phyloP scores from a whole-genome alignment of 2,329 filamentous ascomycete genomes.

The Epichloe glyceriae region DNA sequence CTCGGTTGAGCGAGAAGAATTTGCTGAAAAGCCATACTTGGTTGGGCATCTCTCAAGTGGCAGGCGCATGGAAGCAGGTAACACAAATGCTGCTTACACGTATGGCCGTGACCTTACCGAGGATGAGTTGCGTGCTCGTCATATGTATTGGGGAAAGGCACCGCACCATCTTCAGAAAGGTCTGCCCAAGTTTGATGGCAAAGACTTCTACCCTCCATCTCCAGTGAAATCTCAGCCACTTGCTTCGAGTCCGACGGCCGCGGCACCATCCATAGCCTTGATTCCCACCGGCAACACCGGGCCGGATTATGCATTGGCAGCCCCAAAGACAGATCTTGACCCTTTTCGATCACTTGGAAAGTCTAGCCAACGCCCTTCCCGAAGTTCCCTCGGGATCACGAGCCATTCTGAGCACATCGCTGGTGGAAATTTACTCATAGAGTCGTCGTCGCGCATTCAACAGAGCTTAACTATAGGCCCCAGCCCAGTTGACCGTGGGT shows the following conservation, averaged over 20 bases:
- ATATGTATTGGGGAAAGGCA: constrained; percentile 47
- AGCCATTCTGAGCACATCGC: constrained; percentile 22
- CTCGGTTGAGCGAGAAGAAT: constrained; percentile 7
- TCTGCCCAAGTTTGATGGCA: constrained; percentile 51
- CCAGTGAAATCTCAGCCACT: constrained; percentile 17
- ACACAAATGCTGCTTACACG: constrained; percentile 37
- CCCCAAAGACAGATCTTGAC: constrained; percentile 8
- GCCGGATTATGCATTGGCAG: not conserved
- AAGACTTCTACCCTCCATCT: constrained; percentile 49
- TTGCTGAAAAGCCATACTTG: constrained; percentile 34
- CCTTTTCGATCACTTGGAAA: constrained; percentile 12
- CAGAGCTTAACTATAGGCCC: constrained; percentile 13
- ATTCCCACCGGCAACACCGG: constrained; percentile 2
- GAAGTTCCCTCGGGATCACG: constrained; percentile 14
- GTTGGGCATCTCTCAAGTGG: constrained; percentile 37
- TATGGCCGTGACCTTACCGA: constrained; percentile 45
- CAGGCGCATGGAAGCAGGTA: constrained; percentile 26
- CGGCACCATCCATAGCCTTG: not conserved
- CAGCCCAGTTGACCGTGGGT: constrained; percentile 13
- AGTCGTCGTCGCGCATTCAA: constrained; percentile 10
- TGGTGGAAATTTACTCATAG: constrained; percentile 11
- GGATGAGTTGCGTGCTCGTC: constrained; percentile 45
- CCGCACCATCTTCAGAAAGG: constrained; percentile 36
- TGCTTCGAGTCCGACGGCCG: not conserved
- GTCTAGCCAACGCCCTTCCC: constrained; percentile 8